Evolutionary conservation across 78 protist species (phyloP), one percentile per base, ranked within the genome.

Genomic region (Dictyostelium firmibasis): DNA sequence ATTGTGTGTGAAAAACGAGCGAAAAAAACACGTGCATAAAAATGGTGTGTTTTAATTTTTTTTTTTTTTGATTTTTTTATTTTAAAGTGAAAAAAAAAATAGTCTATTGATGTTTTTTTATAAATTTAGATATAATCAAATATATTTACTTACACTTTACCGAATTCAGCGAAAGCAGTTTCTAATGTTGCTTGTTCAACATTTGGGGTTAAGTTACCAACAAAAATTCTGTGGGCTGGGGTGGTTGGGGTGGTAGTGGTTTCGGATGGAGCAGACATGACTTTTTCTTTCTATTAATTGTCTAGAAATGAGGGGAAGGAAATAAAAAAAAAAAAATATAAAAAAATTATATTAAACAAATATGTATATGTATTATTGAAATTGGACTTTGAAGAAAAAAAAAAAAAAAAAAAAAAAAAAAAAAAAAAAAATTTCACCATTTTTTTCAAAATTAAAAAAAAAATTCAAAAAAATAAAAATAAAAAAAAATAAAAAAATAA

Each of bases 191-290:
- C 72, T 47, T 76, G 84, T 64, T 83, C 83, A 36, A 83, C 67
- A 67, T 64, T 85, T 72, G 43, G 31, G 76, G 96, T 29, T 33
- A 96, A 77, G 88, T 96, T 96, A 35, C 97, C 97, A 75, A 96
- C 83, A 81, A 92, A 96, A 4, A 96, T 70, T 75, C 83, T 79
- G 74, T 44, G 38, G 23, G 57, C 88, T 81, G 85, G 81, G 53
- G 84, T 75, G 27, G 83, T 86, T 29, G 81, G 20, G 81, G 33
- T 72, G 62, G 23, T 50, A 14, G 82, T 76, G 82, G 53, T 76
- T 76, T 76, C 82, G 29, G 82, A 18, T 38, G 82, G 44, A 76
- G 82, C 23, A 36, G 53, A 23, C 82, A 76, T 36, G 77, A 27
- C 77, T 70, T 70, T 31, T 64, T 64, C 18, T 64, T n/a, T 60